Evolutionary conservation across 768 basidiomycete species (phyloP), one percentile per base, ranked within the genome.

Genomic region (Pulveroboletus sp.): DNA sequence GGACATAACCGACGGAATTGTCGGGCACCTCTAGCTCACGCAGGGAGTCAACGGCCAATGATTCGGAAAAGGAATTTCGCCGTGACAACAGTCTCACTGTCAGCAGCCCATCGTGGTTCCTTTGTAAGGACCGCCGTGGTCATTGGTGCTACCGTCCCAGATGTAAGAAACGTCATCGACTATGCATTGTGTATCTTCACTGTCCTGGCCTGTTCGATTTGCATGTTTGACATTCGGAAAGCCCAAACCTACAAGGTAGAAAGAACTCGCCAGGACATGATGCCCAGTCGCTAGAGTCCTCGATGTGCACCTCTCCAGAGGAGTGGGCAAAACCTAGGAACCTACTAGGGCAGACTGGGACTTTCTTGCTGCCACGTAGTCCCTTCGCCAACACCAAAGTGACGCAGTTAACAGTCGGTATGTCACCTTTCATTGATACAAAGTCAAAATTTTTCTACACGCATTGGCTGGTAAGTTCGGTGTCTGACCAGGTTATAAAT

Each of bases 181-280:
- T 17, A 52, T 57, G 35, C 55, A 61, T 50, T 73, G 60, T 3
- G 40, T 53, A 52, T 73, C 78, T 5, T 73, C 57, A 58, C 86
- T 86, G 52, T 87, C 85, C 50, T 84, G 76, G 5, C 83, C 61
- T 63, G n/a, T 58, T 47, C 3, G 15, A 44, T n/a, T n/a, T 14
- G 10, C 2, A 8, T 15, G 10, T 17, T n/a, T n/a, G 6, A 33
- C 35, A 8, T 49, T 12, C n/a, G 51, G 15, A 41, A 43, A 37
- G 33, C 9, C 7, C 3, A 8, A 27, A 4, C 9, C 10, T 11
- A 7, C 6, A 47, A 15, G 0, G 14, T 9, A 30, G 7, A 27
- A 24, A 31, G 2, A 32, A 47, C 39, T 27, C 33, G 73, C 81
- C 79, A 6, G 81, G 74, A 54, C 85, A 86, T 8, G 66, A 50